Percentiles rank a stretch among this genome's conserved stretches.
Conservation (phyloP, 768 basidiomycete species). For the Hygrophoropsis aurantiaca region DNA sequence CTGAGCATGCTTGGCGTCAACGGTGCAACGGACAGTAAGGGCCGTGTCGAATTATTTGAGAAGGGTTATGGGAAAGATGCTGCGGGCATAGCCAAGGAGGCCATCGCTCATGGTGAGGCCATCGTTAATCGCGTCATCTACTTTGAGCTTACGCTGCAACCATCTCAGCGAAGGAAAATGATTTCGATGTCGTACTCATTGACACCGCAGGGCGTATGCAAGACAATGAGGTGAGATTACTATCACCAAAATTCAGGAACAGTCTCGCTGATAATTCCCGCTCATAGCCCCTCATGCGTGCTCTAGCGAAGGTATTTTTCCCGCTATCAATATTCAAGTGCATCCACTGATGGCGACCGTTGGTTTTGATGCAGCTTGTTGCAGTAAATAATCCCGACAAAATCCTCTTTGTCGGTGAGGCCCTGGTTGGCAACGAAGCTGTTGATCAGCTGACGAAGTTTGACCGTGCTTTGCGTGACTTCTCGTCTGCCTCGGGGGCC, state of each 20-base stretch:
- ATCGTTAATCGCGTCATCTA: neutral
- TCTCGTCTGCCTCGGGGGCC: slow-evolving; percentile 64
- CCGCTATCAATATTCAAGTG: neutral
- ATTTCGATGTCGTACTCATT: slow-evolving; percentile 95
- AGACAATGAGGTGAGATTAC: slow-evolving; percentile 82
- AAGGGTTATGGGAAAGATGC: slow-evolving; percentile 98
- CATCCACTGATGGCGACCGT: neutral
- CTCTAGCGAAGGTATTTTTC: slow-evolving; percentile 80
- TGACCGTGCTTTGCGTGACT: slow-evolving; percentile 90
- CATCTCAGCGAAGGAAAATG: slow-evolving; percentile 73
- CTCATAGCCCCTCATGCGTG: slow-evolving; percentile 88
- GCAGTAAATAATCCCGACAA: slow-evolving; percentile 94
- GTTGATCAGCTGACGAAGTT: slow-evolving; percentile 98
- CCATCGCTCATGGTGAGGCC: slow-evolving; percentile 78
- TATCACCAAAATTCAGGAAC: neutral
- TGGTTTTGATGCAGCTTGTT: slow-evolving; percentile 60
- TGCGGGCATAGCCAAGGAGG: slow-evolving; percentile 96
- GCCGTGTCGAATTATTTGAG: slow-evolving; percentile 90
- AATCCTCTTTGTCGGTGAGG: slow-evolving; percentile 97
- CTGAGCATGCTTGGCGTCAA: slow-evolving; percentile 79
- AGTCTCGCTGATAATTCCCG: slow-evolving; percentile 8
- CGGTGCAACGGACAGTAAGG: slow-evolving; percentile 66
- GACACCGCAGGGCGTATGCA: slow-evolving; percentile 99
- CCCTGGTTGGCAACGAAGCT: slow-evolving; percentile 97
- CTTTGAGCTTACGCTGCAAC: slow-evolving; percentile 4